Base-by-base conservation (phyloP, 108 stramenopile genomes). In the Fragilaria crotonensis region DNA sequence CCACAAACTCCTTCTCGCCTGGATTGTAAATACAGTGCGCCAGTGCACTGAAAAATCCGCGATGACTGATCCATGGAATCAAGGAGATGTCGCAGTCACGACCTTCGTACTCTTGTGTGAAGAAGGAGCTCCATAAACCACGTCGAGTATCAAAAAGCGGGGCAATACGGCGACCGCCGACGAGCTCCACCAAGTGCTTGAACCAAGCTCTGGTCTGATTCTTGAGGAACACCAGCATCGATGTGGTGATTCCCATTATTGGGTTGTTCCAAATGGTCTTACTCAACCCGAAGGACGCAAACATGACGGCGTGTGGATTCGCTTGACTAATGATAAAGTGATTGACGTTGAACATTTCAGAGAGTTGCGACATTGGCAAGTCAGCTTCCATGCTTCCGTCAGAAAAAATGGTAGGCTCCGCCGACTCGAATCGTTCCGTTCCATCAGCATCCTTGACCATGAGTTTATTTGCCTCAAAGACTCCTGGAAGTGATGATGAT, bases 321-420 rank as follows among this genome's bases (percentile, higher is more conserved):
- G 93, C 95, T 60, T 99, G 98, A 45, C 87, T 90, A 27, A 97
- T 85, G 53, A 99, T 91, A 63, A 97, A 98, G 69, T 98, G 98
- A 67, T 98, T 97, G 53, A 98, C 78, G 78, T 98, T 98, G 78
- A 99, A 99, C 76, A 99, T 93, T 81, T 97, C 96, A 30, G 79
- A 79, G n/a, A 99, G 90, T 66, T 95, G 95, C 63, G 95, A 88
- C 91, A 97, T 96, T 7, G 98, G 98, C 48, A 99, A 69, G 74
- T 99, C 98, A 45, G 77, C 78, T 62, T 96, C 96, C 89, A 98
- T 89, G 64, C 82, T 87, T 21, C 97, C 88, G 70, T 89, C 73
- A n/a, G 67, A 66, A 63, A 84, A 84, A 2, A 33, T 33, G 2
- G 64, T 66, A 14, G 63, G 62, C 29, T 73, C 73, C 1, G 77